Conservation (phyloP, 2,329 filamentous ascomycete species). For the Berkeleyomyces rouxiae region DNA sequence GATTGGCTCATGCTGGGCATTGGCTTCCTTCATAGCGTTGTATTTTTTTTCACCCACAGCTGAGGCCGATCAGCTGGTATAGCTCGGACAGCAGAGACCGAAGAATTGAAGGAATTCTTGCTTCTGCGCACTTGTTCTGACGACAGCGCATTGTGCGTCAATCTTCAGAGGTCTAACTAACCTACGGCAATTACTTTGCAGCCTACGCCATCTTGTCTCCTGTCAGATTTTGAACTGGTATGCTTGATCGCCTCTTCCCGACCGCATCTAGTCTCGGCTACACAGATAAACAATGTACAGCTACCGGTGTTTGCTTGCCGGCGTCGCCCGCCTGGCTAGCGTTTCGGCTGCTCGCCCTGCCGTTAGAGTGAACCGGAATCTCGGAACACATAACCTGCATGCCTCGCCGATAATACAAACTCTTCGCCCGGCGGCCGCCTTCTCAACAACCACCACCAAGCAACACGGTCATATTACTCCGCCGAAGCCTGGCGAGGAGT, state of each 20-base stretch:
- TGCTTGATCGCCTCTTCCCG: background rate
- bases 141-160: background rate
- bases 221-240: background rate
- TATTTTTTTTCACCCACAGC: constrained; percentile 2
- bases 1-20: constrained; percentile 5
- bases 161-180: background rate
- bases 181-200: background rate
- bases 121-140: background rate
- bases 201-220: background rate
- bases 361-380: constrained; percentile 15
- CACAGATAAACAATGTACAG: constrained; percentile 3
- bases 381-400: background rate
- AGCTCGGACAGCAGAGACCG: background rate
- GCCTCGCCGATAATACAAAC: background rate
- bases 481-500: constrained; percentile 88
- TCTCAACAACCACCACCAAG: constrained; percentile 45
- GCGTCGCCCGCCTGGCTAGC: constrained; percentile 1
- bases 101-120: background rate
- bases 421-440: constrained; percentile 21
- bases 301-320: constrained; percentile 5
- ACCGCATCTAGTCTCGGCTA: background rate
- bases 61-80: background rate
- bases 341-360: constrained; percentile 10
- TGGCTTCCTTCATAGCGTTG: background rate
- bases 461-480: constrained; percentile 66